Evolutionary conservation across 2,329 filamentous ascomycete genomes (phyloP).

Genomic region (Neonectria punicea): DNA sequence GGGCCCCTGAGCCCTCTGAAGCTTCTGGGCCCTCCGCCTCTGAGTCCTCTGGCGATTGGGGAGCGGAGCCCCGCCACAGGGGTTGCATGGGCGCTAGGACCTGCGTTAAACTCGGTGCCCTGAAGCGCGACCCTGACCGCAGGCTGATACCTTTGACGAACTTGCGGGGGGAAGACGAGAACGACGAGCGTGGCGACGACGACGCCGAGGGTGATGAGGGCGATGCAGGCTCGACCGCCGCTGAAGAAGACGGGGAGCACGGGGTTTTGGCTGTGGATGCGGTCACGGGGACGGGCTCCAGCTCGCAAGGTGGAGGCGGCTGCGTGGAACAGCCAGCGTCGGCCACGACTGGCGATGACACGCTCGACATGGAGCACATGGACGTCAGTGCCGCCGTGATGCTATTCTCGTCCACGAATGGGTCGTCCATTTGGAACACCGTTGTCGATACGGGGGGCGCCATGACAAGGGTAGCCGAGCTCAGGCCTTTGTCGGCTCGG

Average conservation of each 20-base stretch:
- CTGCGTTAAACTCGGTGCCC: constrained; percentile 41
- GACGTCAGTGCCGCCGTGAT: constrained; percentile 36
- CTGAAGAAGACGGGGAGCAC: constrained; percentile 27
- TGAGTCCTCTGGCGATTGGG: constrained; percentile 17
- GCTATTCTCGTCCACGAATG: constrained; percentile 40
- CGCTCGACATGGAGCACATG: constrained; percentile 33
- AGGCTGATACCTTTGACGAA: constrained; percentile 44
- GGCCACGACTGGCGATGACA: constrained; percentile 38
- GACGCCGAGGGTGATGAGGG: constrained; percentile 23
- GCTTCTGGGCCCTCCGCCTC: not conserved
- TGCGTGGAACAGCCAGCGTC: constrained; percentile 38
- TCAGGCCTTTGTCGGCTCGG: constrained; percentile 14
- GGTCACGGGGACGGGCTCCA: constrained; percentile 24
- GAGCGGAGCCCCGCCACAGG: constrained; percentile 39
- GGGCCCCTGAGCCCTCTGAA: constrained; percentile 19
- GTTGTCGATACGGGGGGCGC: constrained; percentile 28
- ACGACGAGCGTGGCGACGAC: constrained; percentile 40
- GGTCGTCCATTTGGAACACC: constrained; percentile 32
- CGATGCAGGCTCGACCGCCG: constrained; percentile 16
- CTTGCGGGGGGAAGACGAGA: constrained; percentile 38
- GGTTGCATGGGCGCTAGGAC: constrained; percentile 41
- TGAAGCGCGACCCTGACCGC: constrained; percentile 39
- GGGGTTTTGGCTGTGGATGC: constrained; percentile 28
- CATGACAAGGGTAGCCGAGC: constrained; percentile 6
- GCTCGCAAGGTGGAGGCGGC: constrained; percentile 29